Evolutionary conservation across 75 land plant genomes (phyloP).

Genomic region (Sequoia sempervirens): DNA sequence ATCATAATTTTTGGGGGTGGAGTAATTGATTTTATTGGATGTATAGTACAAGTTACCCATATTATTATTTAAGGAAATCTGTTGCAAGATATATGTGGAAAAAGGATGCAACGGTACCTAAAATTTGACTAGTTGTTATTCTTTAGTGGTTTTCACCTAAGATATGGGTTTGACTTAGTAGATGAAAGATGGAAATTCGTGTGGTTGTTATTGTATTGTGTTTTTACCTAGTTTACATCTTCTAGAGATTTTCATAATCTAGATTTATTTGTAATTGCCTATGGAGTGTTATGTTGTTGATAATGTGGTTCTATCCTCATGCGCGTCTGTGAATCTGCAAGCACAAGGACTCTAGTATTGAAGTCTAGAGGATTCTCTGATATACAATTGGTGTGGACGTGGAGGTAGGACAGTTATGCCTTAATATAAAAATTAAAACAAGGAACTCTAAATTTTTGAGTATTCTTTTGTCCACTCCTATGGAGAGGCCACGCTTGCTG

Average conservation of each 20-base stretch:
- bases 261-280: neutral
- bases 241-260: neutral
- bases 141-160: no score
- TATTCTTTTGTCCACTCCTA: neutral
- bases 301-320: neutral
- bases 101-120: neutral
- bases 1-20: neutral
- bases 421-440: no score
- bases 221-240: neutral
- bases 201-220: no score
- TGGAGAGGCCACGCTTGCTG: neutral
- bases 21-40: neutral
- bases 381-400: neutral
- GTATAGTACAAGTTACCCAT: no score
- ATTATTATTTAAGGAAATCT: no score
- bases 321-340: no score
- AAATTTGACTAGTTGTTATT: neutral
- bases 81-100: neutral
- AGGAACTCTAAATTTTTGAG: no score
- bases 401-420: neutral
- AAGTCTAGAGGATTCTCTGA: neutral
- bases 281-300: neutral
- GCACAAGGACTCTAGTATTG: no score
- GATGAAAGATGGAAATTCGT: no score
- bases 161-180: no score